Base-by-base conservation (phyloP, 2,329 filamentous ascomycete species). In the Incumbomyces delicatus region DNA sequence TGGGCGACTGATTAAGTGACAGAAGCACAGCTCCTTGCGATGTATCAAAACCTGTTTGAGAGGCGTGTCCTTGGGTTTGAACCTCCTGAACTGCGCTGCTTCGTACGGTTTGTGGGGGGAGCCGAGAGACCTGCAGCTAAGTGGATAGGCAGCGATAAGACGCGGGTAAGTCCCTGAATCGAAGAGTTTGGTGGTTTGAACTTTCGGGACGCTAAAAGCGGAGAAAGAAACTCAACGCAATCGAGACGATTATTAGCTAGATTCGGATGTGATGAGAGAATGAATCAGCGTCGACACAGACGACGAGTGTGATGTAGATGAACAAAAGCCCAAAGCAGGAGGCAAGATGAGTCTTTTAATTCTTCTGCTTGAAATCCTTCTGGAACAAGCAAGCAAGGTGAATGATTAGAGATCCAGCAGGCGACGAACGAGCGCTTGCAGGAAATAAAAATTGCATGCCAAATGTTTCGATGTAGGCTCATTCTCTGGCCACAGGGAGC, bases 371-470 rank as follows among this genome's bases (percentile, higher is more conserved):
- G 42, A 29, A 30, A 38, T 37, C 38, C 17, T 45, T 45, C 42
- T 45, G 42, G 42, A 45, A 45, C 42, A 27, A 8, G 34, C 31
- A 37, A 14, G 42, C 34, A 37, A 45, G 42, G 42, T 38, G 34
- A 31, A 38, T 37, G 34, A 45, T 45, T 38, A 45, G 41, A n/a
- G 33, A 37, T 22, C 34, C 41, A 35, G 34, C 22, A 38, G 34
- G 18, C 33, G 14, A 37, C 31, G 42, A 38, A 38, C 18, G 22
- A 45, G 42, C 42, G 42, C 42, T 45, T 45, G 42, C 20, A 45
- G 33, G 18, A 45, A 45, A 45, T 45, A 45, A 14, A 27, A 45
- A 45, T 45, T 45, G 42, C 42, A 45, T 45, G 34, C 42, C 42
- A 38, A 17, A 10, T 38, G 42, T 45, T 45, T 45, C 42, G 42